Percentiles rank a stretch among this genome's conserved stretches.
Conservation (phyloP, 345 rosid genomes). For the Sonneratia alba region DNA sequence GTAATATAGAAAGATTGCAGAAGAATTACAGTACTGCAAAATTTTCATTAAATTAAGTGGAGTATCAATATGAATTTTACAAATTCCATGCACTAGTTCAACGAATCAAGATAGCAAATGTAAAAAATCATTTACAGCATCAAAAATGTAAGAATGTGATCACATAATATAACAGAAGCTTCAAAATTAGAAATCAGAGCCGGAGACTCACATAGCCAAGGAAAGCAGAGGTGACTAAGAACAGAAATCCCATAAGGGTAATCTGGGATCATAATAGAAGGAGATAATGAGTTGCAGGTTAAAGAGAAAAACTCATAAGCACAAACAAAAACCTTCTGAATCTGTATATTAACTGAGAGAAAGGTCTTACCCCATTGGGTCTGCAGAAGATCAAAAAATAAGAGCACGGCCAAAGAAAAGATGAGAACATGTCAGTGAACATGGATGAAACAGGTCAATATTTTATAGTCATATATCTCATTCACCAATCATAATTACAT, state of each 20-base stretch:
- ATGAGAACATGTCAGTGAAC: slow-evolving; percentile 7
- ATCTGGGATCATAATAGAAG: slow-evolving; percentile 37
- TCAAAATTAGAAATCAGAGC: not conserved
- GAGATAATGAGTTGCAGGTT: slow-evolving; percentile 9
- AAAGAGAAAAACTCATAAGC: not conserved
- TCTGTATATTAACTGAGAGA: not conserved
- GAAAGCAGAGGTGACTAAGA: slow-evolving; percentile 71
- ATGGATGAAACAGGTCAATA: not conserved
- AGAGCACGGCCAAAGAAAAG: not conserved
- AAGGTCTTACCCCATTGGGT: slow-evolving; percentile 71
- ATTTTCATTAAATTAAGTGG: not conserved
- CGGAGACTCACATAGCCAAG: slow-evolving; percentile 70
- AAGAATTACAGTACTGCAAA: no score
- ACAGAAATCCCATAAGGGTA: slow-evolving; percentile 87
- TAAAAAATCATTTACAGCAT: not conserved
- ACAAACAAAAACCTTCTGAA: not conserved
- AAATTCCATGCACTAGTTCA: not conserved
- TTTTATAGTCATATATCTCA: not conserved
- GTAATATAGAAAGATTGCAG: no score
- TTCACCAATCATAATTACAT: not conserved
- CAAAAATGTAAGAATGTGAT: not conserved
- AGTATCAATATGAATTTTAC: not conserved
- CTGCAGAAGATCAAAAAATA: slow-evolving; percentile 29
- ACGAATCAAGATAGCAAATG: not conserved
- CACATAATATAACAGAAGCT: not conserved